Evolutionary conservation across 2,329 filamentous ascomycete genomes (phyloP).

Genomic region (Colletotrichum cordylinicola): DNA sequence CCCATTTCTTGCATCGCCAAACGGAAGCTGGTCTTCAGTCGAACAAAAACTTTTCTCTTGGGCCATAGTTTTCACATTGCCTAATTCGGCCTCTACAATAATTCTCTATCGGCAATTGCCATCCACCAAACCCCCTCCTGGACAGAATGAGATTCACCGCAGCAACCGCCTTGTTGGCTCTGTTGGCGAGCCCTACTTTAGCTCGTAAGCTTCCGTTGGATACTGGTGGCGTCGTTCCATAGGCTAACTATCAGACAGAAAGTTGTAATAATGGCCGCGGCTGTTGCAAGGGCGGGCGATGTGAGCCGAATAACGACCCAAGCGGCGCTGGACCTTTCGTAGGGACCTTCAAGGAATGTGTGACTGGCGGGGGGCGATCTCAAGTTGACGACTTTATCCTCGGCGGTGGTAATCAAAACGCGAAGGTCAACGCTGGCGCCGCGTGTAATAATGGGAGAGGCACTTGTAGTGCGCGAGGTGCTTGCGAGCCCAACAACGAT

Average conservation of each 20-base stretch:
- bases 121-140: neutral
- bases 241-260: neutral
- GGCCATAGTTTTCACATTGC: neutral
- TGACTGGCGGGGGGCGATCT: neutral
- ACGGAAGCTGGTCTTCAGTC: neutral
- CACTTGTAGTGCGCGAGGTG: neutral
- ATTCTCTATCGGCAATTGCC: fast-evolving
- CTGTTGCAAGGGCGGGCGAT: neutral
- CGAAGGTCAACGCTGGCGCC: neutral
- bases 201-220: neutral
- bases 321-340: neutral
- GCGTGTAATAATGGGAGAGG: neutral
- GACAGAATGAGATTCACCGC: neutral
- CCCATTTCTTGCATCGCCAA: neutral
- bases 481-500: neutral
- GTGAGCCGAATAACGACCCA: neutral
- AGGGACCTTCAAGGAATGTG: neutral
- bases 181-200: neutral
- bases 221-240: neutral
- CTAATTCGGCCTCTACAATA: neutral
- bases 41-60: neutral
- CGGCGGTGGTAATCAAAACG: neutral
- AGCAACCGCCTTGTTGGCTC: neutral
- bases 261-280: neutral
- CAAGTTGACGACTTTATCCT: neutral